Conservation (phyloP, 2,329 filamentous ascomycete genomes). For the Colletotrichum sp. region DNA sequence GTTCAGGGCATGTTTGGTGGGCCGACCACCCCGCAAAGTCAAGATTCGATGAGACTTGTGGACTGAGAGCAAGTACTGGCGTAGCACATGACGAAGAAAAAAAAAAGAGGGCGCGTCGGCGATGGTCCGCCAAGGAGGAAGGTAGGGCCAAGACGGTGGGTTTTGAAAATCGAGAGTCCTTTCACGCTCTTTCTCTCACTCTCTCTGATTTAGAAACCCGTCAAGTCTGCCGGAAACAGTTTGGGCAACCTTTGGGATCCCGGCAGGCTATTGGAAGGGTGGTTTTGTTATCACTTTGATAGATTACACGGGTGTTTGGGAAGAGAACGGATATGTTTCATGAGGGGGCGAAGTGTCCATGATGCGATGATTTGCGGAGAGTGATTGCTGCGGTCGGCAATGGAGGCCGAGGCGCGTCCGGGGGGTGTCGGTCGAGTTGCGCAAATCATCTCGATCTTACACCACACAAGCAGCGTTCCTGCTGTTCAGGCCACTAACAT, state of each 20-base stretch:
- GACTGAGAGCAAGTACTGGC: neutral
- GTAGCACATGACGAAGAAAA: slow-evolving; percentile 4
- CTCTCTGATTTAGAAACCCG: neutral
- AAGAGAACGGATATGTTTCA: slow-evolving; percentile 12
- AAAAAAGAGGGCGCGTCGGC: neutral
- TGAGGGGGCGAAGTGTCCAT: slow-evolving; percentile 2
- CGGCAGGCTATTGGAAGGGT: neutral
- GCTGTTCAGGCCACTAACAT: neutral
- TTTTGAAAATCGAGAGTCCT: neutral
- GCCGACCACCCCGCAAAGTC: slow-evolving; percentile 3
- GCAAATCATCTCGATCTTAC: slow-evolving; percentile 1
- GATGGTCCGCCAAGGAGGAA: neutral
- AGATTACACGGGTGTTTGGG: slow-evolving; percentile 2
- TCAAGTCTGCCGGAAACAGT: neutral
- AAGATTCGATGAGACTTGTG: neutral
- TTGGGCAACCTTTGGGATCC: neutral
- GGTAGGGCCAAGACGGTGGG: neutral
- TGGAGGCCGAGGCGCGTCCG: neutral
- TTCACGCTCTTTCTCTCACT: neutral
- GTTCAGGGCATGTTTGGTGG: slow-evolving; percentile 1
- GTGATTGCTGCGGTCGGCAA: neutral
- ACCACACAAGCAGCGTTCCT: neutral
- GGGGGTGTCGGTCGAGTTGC: neutral
- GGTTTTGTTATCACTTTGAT: neutral
- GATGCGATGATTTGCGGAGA: slow-evolving; percentile 19